These are phyloP conservation scores for Tetrahymena elliotti DNA, from an alignment of 73 alveolate species.

Conservation along the genomic window DNA sequence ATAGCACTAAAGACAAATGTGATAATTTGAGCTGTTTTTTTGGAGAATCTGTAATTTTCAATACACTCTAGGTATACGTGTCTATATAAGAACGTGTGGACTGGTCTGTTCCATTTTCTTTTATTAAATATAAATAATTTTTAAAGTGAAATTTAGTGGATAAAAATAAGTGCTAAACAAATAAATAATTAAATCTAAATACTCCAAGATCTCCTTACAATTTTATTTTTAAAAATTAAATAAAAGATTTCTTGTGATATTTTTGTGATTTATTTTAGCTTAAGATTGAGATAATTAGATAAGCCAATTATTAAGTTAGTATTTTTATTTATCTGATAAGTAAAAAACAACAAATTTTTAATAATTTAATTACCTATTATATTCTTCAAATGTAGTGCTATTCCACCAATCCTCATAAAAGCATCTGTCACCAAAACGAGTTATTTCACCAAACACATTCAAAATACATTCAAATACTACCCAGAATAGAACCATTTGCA, in stretches of 20 bases:
- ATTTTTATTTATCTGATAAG: background rate
- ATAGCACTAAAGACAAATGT: conserved; percentile 53
- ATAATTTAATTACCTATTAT: background rate
- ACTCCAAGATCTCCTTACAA: background rate
- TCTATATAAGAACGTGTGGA: conserved; percentile 58
- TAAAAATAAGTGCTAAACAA: background rate
- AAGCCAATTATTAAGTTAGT: background rate
- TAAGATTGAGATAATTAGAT: background rate
- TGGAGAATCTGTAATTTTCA: background rate
- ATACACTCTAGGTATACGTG: conserved; percentile 52
- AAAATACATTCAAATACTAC: conserved; percentile 44
- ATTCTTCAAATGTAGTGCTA: conserved; percentile 60
- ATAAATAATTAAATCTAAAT: too few relatives aligned
- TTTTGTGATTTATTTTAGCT: background rate
- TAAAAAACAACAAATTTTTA: background rate
- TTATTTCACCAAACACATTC: conserved; percentile 56
- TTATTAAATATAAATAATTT: background rate
- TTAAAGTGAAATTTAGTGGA: background rate
- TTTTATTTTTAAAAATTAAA: too few relatives aligned
- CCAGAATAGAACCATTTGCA: conserved; percentile 38
- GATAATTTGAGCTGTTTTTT: background rate
- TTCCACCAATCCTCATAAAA: conserved; percentile 74
- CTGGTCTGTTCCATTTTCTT: conserved; percentile 72
- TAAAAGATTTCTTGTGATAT: too few relatives aligned
- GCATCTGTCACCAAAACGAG: conserved; percentile 64